Conservation (phyloP, 257 asterid species). For the Parsonsia alboflavescens region DNA sequence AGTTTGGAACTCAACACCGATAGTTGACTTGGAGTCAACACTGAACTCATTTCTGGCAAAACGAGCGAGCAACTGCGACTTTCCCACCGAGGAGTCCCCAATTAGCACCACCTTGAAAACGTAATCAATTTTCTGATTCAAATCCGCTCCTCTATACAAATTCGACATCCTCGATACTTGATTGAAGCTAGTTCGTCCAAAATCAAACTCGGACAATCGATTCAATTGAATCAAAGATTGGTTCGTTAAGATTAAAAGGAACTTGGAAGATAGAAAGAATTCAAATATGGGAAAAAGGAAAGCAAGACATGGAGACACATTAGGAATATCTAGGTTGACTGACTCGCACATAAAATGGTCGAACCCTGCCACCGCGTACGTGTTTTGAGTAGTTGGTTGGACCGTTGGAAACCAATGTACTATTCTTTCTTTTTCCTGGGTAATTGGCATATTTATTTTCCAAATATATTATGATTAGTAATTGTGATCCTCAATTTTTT, state of each 20-base stretch:
- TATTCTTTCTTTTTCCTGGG: no score
- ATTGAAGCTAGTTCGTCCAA: neutral
- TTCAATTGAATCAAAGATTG: neutral
- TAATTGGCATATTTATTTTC: no score
- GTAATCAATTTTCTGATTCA: constrained; percentile 60
- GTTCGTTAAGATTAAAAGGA: neutral
- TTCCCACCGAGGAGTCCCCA: constrained; percentile 85
- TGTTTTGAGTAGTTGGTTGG: no score
- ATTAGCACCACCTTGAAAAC: constrained; percentile 70
- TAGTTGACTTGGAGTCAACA: constrained; percentile 70
- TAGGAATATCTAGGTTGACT: neutral
- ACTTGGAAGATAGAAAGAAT: neutral
- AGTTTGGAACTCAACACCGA: constrained; percentile 82
- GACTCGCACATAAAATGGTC: no score
- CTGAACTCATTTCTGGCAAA: constrained; percentile 69
- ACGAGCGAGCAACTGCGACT: constrained; percentile 75
- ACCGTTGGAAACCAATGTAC: no score
- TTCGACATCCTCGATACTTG: constrained; percentile 38
- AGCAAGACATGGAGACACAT: neutral
- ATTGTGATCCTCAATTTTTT: no score
- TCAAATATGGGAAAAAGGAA: neutral
- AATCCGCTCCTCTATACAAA: constrained; percentile 52
- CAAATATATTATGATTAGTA: no score
- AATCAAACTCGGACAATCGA: neutral
- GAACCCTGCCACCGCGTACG: no score